These are phyloP conservation scores for Sarocladium oryzae DNA, from an alignment of 2,329 filamentous ascomycete genomes.

Conservation along the genomic window DNA sequence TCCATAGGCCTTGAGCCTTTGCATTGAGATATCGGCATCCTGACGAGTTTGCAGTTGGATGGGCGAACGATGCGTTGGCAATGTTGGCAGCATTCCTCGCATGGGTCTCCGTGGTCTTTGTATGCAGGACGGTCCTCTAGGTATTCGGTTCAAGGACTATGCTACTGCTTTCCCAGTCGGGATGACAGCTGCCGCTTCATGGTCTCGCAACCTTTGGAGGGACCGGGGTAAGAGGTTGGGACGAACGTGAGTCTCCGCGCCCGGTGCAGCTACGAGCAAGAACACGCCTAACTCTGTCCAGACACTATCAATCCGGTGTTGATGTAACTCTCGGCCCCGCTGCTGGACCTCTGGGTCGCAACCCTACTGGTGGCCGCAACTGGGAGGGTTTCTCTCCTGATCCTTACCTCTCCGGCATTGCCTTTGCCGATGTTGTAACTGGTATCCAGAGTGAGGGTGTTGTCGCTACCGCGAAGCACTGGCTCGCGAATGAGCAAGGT, in stretches of 20 bases:
- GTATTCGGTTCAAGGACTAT: conserved; percentile 71
- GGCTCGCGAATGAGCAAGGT: conserved; percentile 64
- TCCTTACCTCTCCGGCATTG: conserved; percentile 66
- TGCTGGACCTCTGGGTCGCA: conserved; percentile 39
- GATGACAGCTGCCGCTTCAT: conserved; percentile 76
- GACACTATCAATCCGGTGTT: conserved; percentile 69
- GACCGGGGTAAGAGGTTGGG: conserved; percentile 42
- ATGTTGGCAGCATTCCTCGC: conserved; percentile 63
- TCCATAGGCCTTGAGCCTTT: neutral
- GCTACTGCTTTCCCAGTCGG: conserved; percentile 76
- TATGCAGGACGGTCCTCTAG: conserved; percentile 78
- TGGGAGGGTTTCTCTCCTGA: conserved; percentile 68
- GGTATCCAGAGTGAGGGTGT: conserved; percentile 79
- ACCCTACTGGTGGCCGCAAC: conserved; percentile 43
- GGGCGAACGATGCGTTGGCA: conserved; percentile 70
- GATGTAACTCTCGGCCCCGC: conserved; percentile 59
- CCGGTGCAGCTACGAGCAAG: neutral
- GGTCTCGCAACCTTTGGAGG: conserved; percentile 63
- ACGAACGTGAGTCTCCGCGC: neutral
- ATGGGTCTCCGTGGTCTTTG: conserved; percentile 70
- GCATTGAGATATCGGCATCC: conserved; percentile 18
- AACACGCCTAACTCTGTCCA: conserved; percentile 25
- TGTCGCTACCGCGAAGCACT: conserved; percentile 79
- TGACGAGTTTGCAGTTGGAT: conserved; percentile 24
- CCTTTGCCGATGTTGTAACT: conserved; percentile 64